Evolutionary conservation across 2,329 filamentous ascomycete species (phyloP).

Genomic region (Fusarium solani-melongenae): DNA sequence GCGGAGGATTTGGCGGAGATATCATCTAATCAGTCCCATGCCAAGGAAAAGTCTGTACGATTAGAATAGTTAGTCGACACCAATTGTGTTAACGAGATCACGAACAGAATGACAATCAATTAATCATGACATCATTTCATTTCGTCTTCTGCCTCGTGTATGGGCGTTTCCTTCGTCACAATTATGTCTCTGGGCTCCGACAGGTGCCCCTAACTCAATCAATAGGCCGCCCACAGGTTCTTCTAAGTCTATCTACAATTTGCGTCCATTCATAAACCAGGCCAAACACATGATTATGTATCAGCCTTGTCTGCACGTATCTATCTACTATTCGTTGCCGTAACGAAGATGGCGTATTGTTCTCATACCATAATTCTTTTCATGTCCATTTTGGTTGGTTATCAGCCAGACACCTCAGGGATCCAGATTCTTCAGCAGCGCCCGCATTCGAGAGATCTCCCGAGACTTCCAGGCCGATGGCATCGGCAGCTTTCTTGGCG

Average conservation of each 20-base stretch:
- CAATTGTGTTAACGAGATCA: conserved; percentile 7
- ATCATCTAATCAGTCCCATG: conserved; percentile 43
- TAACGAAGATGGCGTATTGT: background rate
- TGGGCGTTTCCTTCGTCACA: background rate
- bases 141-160: background rate
- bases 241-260: conserved; percentile 39
- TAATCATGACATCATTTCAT: background rate
- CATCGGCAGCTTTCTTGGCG: background rate
- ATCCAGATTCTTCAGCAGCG: conserved; percentile 3
- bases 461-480: background rate
- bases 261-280: conserved; percentile 35
- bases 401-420: background rate
- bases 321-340: conserved; percentile 26
- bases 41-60: conserved; percentile 2
- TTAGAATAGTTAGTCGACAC: conserved; percentile 6
- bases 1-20: conserved; percentile 48
- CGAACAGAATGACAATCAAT: conserved; percentile 22
- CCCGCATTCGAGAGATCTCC: conserved; percentile 5
- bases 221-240: conserved; percentile 14
- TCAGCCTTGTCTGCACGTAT: background rate
- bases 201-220: background rate
- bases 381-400: background rate
- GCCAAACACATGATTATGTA: background rate
- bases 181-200: background rate
- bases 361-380: background rate